Conservation (phyloP, 495 filamentous ascomycete genomes). For the Umbilicaria muhlenbergii region DNA sequence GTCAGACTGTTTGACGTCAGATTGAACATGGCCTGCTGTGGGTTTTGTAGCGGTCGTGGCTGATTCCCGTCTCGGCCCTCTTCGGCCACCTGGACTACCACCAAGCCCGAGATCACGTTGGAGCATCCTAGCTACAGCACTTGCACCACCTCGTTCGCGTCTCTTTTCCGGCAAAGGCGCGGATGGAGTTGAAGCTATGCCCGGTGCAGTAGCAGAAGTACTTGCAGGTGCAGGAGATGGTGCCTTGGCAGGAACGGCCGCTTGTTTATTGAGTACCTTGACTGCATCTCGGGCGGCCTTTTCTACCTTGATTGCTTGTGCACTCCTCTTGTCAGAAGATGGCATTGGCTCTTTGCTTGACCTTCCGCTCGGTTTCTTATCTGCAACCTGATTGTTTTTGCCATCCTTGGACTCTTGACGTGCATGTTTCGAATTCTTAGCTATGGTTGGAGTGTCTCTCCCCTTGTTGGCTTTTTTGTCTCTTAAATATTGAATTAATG, state of each 20-base stretch:
- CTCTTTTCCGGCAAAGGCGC: slow-evolving; percentile 30
- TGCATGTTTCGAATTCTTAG: slow-evolving; percentile 29
- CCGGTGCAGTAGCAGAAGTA: slow-evolving; percentile 7
- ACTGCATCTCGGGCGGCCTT: slow-evolving; percentile 58
- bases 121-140: slow-evolving; percentile 67
- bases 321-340: slow-evolving; percentile 28
- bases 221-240: slow-evolving; percentile 14
- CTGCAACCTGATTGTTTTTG: slow-evolving; percentile 27
- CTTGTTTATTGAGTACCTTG: slow-evolving; percentile 64
- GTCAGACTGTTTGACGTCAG: slow-evolving; percentile 24
- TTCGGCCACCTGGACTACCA: slow-evolving; percentile 34
- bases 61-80: slow-evolving; percentile 20
- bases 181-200: slow-evolving; percentile 12
- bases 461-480: slow-evolving; percentile 83
- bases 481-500: slow-evolving; percentile 75
- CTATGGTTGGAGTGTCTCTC: slow-evolving; percentile 41
- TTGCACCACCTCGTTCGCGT: slow-evolving; percentile 53
- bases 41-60: slow-evolving; percentile 21
- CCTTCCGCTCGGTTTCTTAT: slow-evolving; percentile 27
- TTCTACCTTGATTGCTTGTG: slow-evolving; percentile 30
- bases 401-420: slow-evolving; percentile 36
- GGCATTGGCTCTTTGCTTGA: slow-evolving; percentile 13
- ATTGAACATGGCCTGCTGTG: slow-evolving; percentile 34
- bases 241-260: slow-evolving; percentile 22
- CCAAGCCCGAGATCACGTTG: slow-evolving; percentile 83